phyloP scores from a whole-genome alignment of 495 filamentous ascomycete genomes.

The Aspergillus biplanus region DNA sequence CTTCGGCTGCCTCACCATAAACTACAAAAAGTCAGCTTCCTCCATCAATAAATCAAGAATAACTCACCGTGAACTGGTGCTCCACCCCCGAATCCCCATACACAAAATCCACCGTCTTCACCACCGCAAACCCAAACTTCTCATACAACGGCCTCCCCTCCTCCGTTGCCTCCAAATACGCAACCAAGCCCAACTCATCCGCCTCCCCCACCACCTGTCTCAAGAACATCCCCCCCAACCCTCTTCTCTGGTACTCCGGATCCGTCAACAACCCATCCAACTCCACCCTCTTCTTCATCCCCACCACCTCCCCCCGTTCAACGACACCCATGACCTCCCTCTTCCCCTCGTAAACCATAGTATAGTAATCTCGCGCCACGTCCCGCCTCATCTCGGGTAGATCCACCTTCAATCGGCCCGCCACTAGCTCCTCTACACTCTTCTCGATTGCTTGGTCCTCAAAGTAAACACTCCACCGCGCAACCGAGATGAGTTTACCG shows the following conservation, averaged over 20 bases:
- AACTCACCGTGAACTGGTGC: conserved; percentile 7
- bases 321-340: conserved; percentile 9
- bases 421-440: conserved; percentile 17
- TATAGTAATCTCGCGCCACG: background rate
- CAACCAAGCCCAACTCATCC: conserved; percentile 47
- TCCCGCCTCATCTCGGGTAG: conserved; percentile 16
- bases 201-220: conserved; percentile 53
- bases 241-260: conserved; percentile 6
- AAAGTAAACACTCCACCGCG: conserved; percentile 29
- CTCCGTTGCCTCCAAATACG: conserved; percentile 59
- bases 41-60: background rate
- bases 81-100: conserved; percentile 29
- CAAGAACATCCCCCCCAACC: conserved; percentile 48
- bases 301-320: background rate
- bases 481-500: conserved; percentile 29
- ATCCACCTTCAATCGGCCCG: background rate
- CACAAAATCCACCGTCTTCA: conserved; percentile 43
- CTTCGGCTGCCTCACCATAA: conserved; percentile 1
- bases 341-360: conserved; percentile 1
- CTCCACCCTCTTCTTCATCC: conserved; percentile 7
- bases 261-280: conserved; percentile 13
- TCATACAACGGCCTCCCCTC: conserved; percentile 57
- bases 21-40: background rate
- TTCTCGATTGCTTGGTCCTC: conserved; percentile 19
- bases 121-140: conserved; percentile 52